Percentiles rank a stretch among this genome's conserved stretches.
Evolutionary conservation across 495 filamentous ascomycete species (phyloP).

Genomic region (Daldinia grandis): DNA sequence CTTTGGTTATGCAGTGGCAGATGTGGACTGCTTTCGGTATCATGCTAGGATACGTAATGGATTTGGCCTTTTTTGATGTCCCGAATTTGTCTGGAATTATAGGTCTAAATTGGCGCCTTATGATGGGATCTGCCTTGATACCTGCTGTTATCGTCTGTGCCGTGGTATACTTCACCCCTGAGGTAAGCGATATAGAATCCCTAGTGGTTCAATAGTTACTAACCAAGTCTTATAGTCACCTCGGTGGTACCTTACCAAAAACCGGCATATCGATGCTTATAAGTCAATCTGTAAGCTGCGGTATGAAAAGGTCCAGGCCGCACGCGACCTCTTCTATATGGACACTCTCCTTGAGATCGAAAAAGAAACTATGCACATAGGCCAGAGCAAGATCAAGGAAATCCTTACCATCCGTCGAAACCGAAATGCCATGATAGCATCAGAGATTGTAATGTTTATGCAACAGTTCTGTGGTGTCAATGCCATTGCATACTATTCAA

Average conservation of each 20-base stretch:
- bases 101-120: slow-evolving; percentile 81
- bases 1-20: slow-evolving; percentile 76
- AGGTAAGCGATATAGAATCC: slow-evolving; percentile 53
- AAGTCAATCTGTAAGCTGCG: slow-evolving; percentile 71
- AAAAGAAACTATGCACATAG: slow-evolving; percentile 62
- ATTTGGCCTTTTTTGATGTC: slow-evolving; percentile 76
- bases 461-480: slow-evolving; percentile 81
- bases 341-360: slow-evolving; percentile 75
- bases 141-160: slow-evolving; percentile 74
- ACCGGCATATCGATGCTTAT: slow-evolving; percentile 71
- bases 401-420: slow-evolving; percentile 79
- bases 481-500: slow-evolving; percentile 73
- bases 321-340: slow-evolving; percentile 85
- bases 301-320: slow-evolving; percentile 76
- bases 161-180: slow-evolving; percentile 77
- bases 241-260: slow-evolving; percentile 80
- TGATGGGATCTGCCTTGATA: slow-evolving; percentile 82
- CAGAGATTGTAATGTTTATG: slow-evolving; percentile 85
- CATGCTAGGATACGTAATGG: slow-evolving; percentile 77
- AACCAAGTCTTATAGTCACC: slow-evolving; percentile 49
- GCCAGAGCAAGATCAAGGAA: slow-evolving; percentile 70
- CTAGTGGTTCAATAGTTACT: slow-evolving; percentile 3
- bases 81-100: slow-evolving; percentile 61
- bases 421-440: slow-evolving; percentile 76
- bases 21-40: slow-evolving; percentile 89